Conservation (phyloP, 1,139 yeast species). For the Pichia sp. region DNA sequence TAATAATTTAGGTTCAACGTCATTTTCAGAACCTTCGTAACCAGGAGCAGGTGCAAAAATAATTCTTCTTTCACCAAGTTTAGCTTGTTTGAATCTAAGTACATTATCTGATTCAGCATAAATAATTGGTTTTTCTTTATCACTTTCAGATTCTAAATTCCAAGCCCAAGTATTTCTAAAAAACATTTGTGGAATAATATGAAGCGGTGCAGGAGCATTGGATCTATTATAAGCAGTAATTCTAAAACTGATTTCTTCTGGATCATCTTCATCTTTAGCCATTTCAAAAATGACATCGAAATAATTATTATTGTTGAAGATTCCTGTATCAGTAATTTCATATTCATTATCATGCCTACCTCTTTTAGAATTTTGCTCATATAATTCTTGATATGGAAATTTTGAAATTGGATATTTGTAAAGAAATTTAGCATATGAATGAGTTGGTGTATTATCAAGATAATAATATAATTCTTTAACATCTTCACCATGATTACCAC, state of each 20-base stretch:
- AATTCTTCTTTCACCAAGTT: slow-evolving; percentile 65
- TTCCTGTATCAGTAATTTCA: slow-evolving; percentile 71
- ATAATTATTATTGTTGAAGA: slow-evolving; percentile 73
- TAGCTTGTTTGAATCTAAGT: slow-evolving; percentile 60
- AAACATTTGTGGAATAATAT: slow-evolving; percentile 77
- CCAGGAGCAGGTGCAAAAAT: slow-evolving; percentile 92
- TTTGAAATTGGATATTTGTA: slow-evolving; percentile 87
- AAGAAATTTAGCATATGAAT: slow-evolving; percentile 85
- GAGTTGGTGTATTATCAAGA: slow-evolving; percentile 89
- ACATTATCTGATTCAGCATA: slow-evolving; percentile 36
- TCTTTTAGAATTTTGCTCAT: slow-evolving; percentile 62
- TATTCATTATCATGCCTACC: slow-evolving; percentile 60
- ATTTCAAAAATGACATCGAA: slow-evolving; percentile 88
- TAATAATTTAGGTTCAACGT: slow-evolving; percentile 67
- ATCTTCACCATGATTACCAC: slow-evolving; percentile 97
- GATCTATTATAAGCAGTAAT: slow-evolving; percentile 89
- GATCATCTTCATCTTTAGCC: slow-evolving; percentile 82
- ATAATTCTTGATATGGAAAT: slow-evolving; percentile 77
- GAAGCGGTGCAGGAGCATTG: slow-evolving; percentile 78
- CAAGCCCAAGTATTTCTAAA: slow-evolving; percentile 94
- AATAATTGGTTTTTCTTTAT: slow-evolving; percentile 45
- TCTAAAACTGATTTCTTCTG: slow-evolving; percentile 75
- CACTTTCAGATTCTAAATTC: slow-evolving; percentile 49
- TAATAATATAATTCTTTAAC: slow-evolving; percentile 83
- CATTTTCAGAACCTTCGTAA: slow-evolving; percentile 47